Evolutionary conservation across 257 asterid genomes (phyloP).

Genomic region (Nicotiana benthamiana): DNA sequence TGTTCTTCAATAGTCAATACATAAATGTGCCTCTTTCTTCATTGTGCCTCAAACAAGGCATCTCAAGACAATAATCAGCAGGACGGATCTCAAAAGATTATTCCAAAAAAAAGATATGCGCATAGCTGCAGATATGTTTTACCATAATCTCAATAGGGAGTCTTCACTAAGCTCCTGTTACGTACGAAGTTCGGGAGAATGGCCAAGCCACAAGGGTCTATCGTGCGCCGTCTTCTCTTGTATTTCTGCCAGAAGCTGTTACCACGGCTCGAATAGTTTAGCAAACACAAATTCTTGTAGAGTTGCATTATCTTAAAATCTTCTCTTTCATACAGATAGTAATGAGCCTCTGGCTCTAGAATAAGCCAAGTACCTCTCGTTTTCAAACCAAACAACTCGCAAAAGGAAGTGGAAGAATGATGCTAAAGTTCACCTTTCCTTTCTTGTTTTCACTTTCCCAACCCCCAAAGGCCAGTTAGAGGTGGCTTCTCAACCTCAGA

Average conservation of each 20-base stretch:
- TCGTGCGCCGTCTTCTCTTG: too few species aligned
- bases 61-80: not conserved
- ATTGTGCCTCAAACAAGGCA: not conserved
- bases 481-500: not conserved
- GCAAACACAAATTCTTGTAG: not conserved
- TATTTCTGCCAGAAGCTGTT: too few species aligned
- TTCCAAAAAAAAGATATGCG: not conserved
- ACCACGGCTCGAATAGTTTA: too few species aligned
- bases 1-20: not conserved
- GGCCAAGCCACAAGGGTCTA: too few species aligned
- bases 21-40: not conserved
- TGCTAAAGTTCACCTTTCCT: not conserved
- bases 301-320: not conserved
- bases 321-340: not conserved
- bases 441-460: not conserved
- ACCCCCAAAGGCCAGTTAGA: not conserved
- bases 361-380: slow-evolving; percentile 7
- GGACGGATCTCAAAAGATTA: not conserved
- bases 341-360: not conserved
- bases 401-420: slow-evolving; percentile 12
- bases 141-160: not conserved
- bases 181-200: too few species aligned
- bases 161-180: too few species aligned
- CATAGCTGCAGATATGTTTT: not conserved
- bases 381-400: slow-evolving; percentile 12